Conservation (phyloP, 2,329 filamentous ascomycete genomes). For the Talaromyces sp. region DNA sequence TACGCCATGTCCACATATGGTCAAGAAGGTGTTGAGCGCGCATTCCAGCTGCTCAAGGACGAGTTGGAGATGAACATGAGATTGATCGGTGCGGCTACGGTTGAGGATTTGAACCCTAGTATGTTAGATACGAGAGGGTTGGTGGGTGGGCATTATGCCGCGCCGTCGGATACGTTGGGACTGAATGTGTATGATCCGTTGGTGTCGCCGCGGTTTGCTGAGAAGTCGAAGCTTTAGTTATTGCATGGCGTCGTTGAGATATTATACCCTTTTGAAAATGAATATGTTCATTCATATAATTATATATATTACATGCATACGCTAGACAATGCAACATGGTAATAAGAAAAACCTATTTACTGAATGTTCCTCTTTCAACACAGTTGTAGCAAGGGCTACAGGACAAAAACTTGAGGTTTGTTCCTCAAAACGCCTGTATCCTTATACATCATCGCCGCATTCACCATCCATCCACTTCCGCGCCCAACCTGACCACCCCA, state of each 20-base stretch:
- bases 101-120: conserved; percentile 75
- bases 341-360: background rate
- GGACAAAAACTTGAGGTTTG: conserved; percentile 36
- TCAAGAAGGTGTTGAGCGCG: conserved; percentile 77
- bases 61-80: conserved; percentile 99
- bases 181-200: conserved; percentile 57
- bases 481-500: conserved; percentile 53
- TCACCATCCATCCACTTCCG: conserved; percentile 54
- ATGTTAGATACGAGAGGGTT: conserved; percentile 76
- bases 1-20: conserved; percentile 96
- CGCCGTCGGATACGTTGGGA: conserved; percentile 59
- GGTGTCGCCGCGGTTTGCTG: conserved; percentile 46
- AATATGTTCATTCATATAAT: background rate
- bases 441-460: conserved; percentile 52
- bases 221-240: conserved; percentile 46
- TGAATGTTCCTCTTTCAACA: background rate
- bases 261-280: background rate
- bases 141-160: conserved; percentile 53
- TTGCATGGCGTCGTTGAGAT: background rate
- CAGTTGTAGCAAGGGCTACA: conserved; percentile 20
- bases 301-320: conserved; percentile 11
- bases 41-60: conserved; percentile 88
- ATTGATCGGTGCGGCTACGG: conserved; percentile 71
- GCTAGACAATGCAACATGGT: background rate
- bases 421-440: conserved; percentile 37